phyloP scores from a whole-genome alignment of 768 basidiomycete species.

The Phylloporus sp. region DNA sequence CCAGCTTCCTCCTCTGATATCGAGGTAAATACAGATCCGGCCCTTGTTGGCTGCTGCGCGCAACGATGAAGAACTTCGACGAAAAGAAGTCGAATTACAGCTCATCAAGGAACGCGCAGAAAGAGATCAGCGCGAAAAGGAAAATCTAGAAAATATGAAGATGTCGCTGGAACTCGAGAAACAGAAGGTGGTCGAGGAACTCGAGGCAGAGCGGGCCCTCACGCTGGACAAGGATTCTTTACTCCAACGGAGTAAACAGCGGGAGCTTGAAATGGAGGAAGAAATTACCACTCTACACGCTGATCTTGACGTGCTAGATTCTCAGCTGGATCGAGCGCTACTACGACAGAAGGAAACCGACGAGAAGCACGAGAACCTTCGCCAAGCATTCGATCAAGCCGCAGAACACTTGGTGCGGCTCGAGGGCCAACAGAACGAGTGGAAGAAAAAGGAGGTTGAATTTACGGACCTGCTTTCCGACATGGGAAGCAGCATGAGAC shows the following conservation, averaged over 20 bases:
- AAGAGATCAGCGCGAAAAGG: constrained; percentile 76
- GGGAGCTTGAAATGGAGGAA: constrained; percentile 82
- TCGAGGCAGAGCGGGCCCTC: constrained; percentile 77
- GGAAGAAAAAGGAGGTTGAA: constrained; percentile 59
- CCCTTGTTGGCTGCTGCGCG: constrained; percentile 90
- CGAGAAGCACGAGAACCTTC: constrained; percentile 67
- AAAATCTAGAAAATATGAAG: constrained; percentile 72
- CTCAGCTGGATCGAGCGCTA: constrained; percentile 78
- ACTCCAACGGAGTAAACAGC: constrained; percentile 77
- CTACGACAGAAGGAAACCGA: constrained; percentile 74
- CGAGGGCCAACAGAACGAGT: constrained; percentile 70
- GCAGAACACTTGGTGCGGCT: constrained; percentile 80
- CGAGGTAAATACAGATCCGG: constrained; percentile 55
- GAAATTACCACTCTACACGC: constrained; percentile 73
- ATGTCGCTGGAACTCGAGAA: constrained; percentile 83
- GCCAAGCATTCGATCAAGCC: constrained; percentile 74
- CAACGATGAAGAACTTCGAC: constrained; percentile 84
- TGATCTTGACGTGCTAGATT: constrained; percentile 81
- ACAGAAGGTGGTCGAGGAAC: constrained; percentile 69
- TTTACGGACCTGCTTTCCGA: constrained; percentile 52
- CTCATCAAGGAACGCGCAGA: constrained; percentile 82
- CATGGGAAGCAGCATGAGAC: constrained; percentile 56
- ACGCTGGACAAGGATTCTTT: constrained; percentile 78
- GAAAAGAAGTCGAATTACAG: constrained; percentile 79
- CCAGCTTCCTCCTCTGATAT: not conserved